Evolutionary conservation across 306 rosid species (phyloP), one percentile per base, ranked within the genome.

Genomic region (Cicer bijugum): DNA sequence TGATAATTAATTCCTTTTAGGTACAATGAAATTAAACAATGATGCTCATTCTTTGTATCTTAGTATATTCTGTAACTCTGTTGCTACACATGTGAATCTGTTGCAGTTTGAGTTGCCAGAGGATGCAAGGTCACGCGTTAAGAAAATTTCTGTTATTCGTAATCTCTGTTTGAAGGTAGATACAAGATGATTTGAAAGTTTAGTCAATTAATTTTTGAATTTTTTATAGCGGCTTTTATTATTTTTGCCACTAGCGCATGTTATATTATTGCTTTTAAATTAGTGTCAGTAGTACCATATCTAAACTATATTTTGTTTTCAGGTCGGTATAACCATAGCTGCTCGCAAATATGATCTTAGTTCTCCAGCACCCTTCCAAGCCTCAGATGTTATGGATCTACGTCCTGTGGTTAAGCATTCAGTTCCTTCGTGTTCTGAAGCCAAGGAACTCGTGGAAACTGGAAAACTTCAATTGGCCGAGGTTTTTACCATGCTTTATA

Each of bases 321-420:
- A 95, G 97, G 92, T 85, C 19, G 99, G 99, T 44, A 79, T 91
- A 77, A 85, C 90, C 23, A 64, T 86, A 86, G 97, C 96, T 58
- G 97, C 99, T 65, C 92, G 93, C 35, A 90, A 88, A 76, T 90
- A 88, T 76, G 96, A 91, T 86, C 90, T 95, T 59, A 77, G 68
- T 71, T 88, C 96, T 19, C 14, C 84, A 11, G 56, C 92, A 52
- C 99, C 97, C 16, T 95, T 95, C 85, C 96, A 88, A 78, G 69
- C 88, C 62, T 85, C 90, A 61, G 97, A 95, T 87, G 75, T 95
- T 73, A 80, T 90, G 85, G 89, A 90, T 85, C 79, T 95, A 51
- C 90, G 89, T 81, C 97, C 99, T 3, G 97, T 95, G 44, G 89
- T 95, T 75, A 95, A 95, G 85, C 96, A 95, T 85, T 91, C 97